phyloP scores from a whole-genome alignment of 805 yeast genomes.

The Komagataella phaffii region DNA sequence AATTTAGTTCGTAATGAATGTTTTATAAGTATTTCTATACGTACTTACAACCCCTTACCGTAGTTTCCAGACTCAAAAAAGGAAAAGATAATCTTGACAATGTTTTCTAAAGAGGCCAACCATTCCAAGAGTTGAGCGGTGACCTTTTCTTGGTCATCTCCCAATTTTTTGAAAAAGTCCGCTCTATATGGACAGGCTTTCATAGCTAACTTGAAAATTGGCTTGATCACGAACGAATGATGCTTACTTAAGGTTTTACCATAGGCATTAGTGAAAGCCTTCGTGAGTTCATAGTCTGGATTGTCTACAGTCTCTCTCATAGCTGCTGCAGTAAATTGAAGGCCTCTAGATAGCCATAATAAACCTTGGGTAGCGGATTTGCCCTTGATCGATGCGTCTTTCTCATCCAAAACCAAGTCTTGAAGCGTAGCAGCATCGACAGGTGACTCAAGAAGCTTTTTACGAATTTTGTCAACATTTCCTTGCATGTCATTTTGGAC shows the following conservation, averaged over 20 bases:
- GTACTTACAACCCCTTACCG: constrained; percentile 65
- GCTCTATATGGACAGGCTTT: constrained; percentile 87
- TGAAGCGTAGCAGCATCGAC: constrained; percentile 55
- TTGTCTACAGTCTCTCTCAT: constrained; percentile 65
- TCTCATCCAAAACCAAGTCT: constrained; percentile 64
- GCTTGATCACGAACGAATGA: constrained; percentile 73
- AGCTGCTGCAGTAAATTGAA: constrained; percentile 83
- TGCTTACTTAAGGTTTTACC: constrained; percentile 65
- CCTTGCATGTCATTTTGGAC: constrained; percentile 87
- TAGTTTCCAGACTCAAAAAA: constrained; percentile 73
- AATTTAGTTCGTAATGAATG: background rate
- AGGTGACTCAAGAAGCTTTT: constrained; percentile 54
- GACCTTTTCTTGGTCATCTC: constrained; percentile 61
- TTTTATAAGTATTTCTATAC: background rate
- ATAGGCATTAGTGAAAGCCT: constrained; percentile 78
- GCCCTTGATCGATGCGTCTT: constrained; percentile 34
- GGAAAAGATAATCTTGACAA: constrained; percentile 59
- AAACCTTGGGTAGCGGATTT: constrained; percentile 86
- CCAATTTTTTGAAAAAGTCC: constrained; percentile 74
- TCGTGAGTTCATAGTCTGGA: constrained; percentile 52
- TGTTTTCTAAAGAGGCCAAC: constrained; percentile 64
- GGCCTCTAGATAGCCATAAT: constrained; percentile 76
- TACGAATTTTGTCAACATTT: constrained; percentile 63
- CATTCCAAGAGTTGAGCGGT: constrained; percentile 50
- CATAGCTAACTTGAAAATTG: constrained; percentile 88